phyloP scores from a whole-genome alignment of 495 filamentous ascomycete genomes.

The Daldinia concentrica region DNA sequence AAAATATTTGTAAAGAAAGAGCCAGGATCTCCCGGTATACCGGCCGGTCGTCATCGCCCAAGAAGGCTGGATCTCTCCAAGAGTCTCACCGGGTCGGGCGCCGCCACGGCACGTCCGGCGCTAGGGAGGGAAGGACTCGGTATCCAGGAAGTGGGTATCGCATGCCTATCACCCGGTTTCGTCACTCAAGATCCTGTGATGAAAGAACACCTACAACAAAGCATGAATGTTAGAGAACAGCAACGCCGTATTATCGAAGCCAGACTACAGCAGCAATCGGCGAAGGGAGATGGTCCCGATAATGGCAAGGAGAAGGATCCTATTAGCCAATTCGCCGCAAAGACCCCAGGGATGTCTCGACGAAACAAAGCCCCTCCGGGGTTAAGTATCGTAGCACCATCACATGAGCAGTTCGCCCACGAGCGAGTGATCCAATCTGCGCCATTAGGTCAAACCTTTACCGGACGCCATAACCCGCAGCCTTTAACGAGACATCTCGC shows the following conservation, averaged over 20 bases:
- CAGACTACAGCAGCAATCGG: conserved; percentile 85
- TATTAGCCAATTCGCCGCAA: conserved; percentile 64
- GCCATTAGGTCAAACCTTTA: conserved; percentile 94
- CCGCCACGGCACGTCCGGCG: conserved; percentile 71
- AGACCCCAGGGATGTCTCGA: conserved; percentile 69
- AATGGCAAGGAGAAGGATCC: conserved; percentile 61
- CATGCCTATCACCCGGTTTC: conserved; percentile 94
- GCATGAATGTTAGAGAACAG: conserved; percentile 91
- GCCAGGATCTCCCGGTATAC: conserved; percentile 82
- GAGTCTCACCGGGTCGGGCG: conserved; percentile 63
- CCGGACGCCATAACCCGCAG: conserved; percentile 84
- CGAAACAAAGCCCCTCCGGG: conserved; percentile 87
- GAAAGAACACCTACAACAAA: conserved; percentile 93
- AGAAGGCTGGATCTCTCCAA: conserved; percentile 89
- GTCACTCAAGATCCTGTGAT: conserved; percentile 95
- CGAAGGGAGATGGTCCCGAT: conserved; percentile 74
- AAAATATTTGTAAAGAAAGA: conserved; percentile 98
- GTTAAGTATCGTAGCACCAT: conserved; percentile 93
- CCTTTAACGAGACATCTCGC: conserved; percentile 83
- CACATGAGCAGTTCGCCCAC: conserved; percentile 93
- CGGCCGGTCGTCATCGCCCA: conserved; percentile 80
- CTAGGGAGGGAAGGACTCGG: conserved; percentile 81
- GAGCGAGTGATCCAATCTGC: conserved; percentile 98
- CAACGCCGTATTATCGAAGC: conserved; percentile 95
- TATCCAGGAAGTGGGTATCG: conserved; percentile 93